Base-by-base conservation (phyloP, 2,329 filamentous ascomycete genomes). In the Colletotrichum falcatum region DNA sequence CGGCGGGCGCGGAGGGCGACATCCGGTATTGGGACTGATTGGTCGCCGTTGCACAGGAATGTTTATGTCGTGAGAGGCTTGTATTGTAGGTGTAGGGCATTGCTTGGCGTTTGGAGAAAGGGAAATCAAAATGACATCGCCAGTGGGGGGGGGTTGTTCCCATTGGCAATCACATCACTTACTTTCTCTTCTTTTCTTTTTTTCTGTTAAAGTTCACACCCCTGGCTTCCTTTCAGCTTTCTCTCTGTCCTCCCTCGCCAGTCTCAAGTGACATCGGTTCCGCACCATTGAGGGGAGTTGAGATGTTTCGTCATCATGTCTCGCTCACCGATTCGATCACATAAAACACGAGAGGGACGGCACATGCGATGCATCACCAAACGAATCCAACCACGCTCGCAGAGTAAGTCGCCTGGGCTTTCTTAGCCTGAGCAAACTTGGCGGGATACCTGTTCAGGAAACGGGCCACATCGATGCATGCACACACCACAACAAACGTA, bases 11-110 rank as follows among this genome's bases (percentile, higher is more conserved):
- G 81, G 94, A 97, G 76, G 95, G 96, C 6, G 86, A 92, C 55
- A 94, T 99, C 72, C 93, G 92, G 80, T 95, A 95, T 80, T 98
- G 95, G 94, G 96, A 98, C 86, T 98, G 87, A 79, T 18, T 12
- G n/a, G 9, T 23, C n/a, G 12, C 20, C n/a, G 44, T 30, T 49
- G 20, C 26, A 28, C 11, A n/a, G 23, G 8, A 18, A 26, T 49
- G 44, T 20, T 33, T 12, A 5, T n/a, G 39, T 9, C 16, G 16
- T 0, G 18, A 48, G 23, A 33, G 28, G 35, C 49, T 65, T 72
- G 63, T 70, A 68, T 4, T 56, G n/a, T n/a, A n/a, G n/a, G n/a
- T 48, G 26, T 61, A 26, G 26, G 56, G 71, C 70, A 70, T 73
- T 72, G 70, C 53, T 68, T 54, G 72, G 72, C 70, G 70, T 73